Base-by-base conservation (phyloP, 495 filamentous ascomycete species). In the Penicillium crystallinum region DNA sequence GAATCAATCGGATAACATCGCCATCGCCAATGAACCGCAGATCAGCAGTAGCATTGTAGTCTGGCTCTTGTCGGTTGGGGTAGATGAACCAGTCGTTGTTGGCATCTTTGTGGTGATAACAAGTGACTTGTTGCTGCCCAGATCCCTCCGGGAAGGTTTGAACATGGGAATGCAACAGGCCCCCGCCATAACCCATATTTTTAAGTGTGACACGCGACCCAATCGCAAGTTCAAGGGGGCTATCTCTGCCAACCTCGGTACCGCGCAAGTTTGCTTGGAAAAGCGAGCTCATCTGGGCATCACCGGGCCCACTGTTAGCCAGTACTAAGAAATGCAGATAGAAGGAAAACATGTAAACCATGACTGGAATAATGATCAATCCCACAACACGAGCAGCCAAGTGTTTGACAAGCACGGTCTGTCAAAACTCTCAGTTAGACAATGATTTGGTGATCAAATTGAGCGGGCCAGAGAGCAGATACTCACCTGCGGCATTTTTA, bases 81-180 rank as follows among this genome's bases (percentile, higher is more conserved):
- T 96, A 96, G 67, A 98, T 95, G 70, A 91, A 97, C 93, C 93
- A 98, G 71, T 98, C 95, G 62, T 98, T 98, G 76, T 98, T 98
- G 59, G 93, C 82, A 80, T 98, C 93, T 66, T 98, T 98, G 77
- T 98, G 93, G 69, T 98, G 93, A 67, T 98, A 98, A 74, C 93
- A 98, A 27, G 93, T 98, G 47, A 98, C 87, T 69, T 98, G 93
- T 62, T 98, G 95, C 70, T 98, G 93, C 6, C 69, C 69, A 12
- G 95, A 97, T 27, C 93, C 93, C 69, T 98, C 95, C 0, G 93
- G 93, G 61, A 88, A 98, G 12, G 92, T 89, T 70, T 98, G 93
- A 56, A 97, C 83, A 74, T 97, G 95, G 31, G 90, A 96, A 72
- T 98, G 93, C 44, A 98, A 82, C n/a, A 98, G 82, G 56, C 93